A percentile compares a stretch with the other conserved stretches of the same genome.
These are phyloP conservation scores for Cladosporium sp. DNA, from an alignment of 2,329 filamentous ascomycete genomes.

Conservation along the genomic window DNA sequence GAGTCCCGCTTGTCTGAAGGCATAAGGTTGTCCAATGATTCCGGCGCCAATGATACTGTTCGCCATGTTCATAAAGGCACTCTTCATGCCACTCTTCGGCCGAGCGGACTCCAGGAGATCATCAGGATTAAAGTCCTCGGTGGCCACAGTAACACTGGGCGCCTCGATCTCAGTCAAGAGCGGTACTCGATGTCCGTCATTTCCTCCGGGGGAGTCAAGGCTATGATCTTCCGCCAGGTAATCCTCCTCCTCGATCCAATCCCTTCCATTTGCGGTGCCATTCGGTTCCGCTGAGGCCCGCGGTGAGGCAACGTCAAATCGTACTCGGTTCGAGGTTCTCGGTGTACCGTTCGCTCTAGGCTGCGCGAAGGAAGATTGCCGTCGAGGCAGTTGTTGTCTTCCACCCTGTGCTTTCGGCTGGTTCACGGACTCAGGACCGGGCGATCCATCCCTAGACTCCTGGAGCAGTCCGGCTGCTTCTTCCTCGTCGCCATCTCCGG, in stretches of 20 bases:
- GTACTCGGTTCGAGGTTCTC: slow-evolving; percentile 64
- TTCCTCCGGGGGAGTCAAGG: slow-evolving; percentile 32
- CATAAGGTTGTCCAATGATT: slow-evolving; percentile 81
- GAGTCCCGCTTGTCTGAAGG: slow-evolving; percentile 87
- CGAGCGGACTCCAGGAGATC: slow-evolving; percentile 57
- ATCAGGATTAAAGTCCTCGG: slow-evolving; percentile 51
- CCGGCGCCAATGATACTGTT: slow-evolving; percentile 88
- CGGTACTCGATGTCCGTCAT: slow-evolving; percentile 52
- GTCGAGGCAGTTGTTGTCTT: slow-evolving; percentile 17
- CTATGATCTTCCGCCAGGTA: slow-evolving; percentile 39
- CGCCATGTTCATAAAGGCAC: slow-evolving; percentile 99
- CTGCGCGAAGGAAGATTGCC: slow-evolving; percentile 42
- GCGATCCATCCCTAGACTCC: slow-evolving; percentile 19
- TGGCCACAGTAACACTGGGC: slow-evolving; percentile 68
- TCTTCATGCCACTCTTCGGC: slow-evolving; percentile 77
- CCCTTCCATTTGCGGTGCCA: slow-evolving; percentile 19
- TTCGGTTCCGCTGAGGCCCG: slow-evolving; percentile 20
- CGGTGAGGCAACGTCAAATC: slow-evolving; percentile 54
- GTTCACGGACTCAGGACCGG: slow-evolving; percentile 20
- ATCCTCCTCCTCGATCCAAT: slow-evolving; percentile 56
- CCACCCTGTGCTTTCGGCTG: slow-evolving; percentile 13
- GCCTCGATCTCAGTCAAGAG: slow-evolving; percentile 78
- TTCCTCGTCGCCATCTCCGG: slow-evolving; percentile 17
- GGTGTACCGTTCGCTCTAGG: slow-evolving; percentile 46
- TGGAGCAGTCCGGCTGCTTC: slow-evolving; percentile 27